Conservation (phyloP, 345 rosid species). For the Syzygium grande region DNA sequence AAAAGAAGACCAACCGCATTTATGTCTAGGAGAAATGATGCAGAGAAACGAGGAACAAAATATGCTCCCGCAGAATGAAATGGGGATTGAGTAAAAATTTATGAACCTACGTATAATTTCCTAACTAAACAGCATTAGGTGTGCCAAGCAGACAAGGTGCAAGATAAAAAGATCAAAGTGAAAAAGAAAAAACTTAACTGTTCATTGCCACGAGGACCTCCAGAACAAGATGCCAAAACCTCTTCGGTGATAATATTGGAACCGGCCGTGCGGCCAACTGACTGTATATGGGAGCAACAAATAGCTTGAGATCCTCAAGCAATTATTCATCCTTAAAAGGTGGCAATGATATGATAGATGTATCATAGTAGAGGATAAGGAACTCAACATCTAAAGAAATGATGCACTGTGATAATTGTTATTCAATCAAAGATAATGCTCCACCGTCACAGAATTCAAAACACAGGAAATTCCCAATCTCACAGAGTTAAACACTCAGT, state of each 20-base stretch:
- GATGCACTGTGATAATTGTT: background rate
- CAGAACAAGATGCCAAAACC: conserved; percentile 68
- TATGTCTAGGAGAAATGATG: background rate
- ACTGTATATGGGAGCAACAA: conserved; percentile 29
- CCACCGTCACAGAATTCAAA: background rate
- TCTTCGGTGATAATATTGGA: conserved; percentile 69
- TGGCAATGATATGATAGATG: background rate
- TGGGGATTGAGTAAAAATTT: background rate
- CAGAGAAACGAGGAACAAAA: background rate
- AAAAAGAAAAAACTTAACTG: conserved; percentile 42
- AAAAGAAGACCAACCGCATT: background rate
- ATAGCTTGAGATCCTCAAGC: background rate
- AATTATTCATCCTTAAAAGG: background rate
- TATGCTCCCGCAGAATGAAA: background rate
- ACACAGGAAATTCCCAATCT: background rate
- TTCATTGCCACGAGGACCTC: conserved; percentile 77
- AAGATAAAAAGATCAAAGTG: background rate
- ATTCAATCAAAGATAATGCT: background rate
- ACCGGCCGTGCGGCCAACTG: conserved; percentile 50
- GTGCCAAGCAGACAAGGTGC: background rate
- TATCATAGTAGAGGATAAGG: background rate
- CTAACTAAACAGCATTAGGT: background rate
- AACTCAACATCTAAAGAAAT: background rate
- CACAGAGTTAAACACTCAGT: background rate
- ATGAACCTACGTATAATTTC: background rate